phyloP scores from a whole-genome alignment of 129 eudicot species.

The Artemisia argyi region DNA sequence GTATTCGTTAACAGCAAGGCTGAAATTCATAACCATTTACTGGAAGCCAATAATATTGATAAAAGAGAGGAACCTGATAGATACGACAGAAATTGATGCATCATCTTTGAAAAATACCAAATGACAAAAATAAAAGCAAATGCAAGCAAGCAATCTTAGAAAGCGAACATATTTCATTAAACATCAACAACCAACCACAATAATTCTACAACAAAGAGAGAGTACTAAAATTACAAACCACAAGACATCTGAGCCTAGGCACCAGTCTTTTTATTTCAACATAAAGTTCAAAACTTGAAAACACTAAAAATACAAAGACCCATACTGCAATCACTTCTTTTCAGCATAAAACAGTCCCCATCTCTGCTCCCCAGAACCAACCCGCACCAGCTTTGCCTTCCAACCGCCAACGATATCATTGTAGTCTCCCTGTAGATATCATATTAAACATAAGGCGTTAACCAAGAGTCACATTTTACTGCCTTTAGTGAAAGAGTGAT shows the following conservation, averaged over 20 bases:
- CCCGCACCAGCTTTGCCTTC: constrained; percentile 83
- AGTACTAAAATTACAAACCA: constrained; percentile 30
- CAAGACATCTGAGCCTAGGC: constrained; percentile 23
- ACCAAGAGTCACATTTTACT: background rate
- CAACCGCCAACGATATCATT: constrained; percentile 95
- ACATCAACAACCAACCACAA: constrained; percentile 10
- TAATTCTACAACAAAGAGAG: constrained; percentile 20
- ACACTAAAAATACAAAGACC: constrained; percentile 23
- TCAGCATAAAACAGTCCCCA: constrained; percentile 93
- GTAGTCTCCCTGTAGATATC: constrained; percentile 71
- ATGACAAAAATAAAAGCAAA: constrained; percentile 10
- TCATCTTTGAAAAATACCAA: background rate
- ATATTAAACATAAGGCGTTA: constrained; percentile 7
- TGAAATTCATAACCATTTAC: background rate
- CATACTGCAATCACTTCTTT: constrained; percentile 49
- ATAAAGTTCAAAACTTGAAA: constrained; percentile 5
- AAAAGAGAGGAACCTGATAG: too few relatives aligned
- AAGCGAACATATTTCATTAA: constrained; percentile 26
- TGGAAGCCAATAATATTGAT: background rate
- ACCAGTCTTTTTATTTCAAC: constrained; percentile 26
- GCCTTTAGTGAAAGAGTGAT: background rate
- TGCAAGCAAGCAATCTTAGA: background rate
- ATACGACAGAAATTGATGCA: background rate
- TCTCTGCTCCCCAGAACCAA: constrained; percentile 82
- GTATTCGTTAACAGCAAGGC: background rate